Evolutionary conservation across 768 basidiomycete genomes (phyloP), one percentile per base, ranked within the genome.

Genomic region (Pleurotus djamor): DNA sequence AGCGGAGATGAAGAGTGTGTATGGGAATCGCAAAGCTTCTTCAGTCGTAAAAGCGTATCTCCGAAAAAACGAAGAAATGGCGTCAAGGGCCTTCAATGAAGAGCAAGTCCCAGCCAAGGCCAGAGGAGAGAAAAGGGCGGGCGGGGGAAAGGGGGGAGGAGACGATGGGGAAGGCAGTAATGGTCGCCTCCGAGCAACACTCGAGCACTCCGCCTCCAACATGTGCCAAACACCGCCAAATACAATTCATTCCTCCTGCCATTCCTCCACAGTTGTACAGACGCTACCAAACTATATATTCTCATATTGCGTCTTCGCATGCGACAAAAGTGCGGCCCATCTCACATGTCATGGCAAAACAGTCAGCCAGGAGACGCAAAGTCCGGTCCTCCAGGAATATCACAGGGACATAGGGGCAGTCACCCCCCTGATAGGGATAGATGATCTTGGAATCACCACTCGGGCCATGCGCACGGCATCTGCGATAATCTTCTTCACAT

Each of bases 201-300:
- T 28, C 21, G 21, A 28, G 21, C 21, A 28, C 3, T 28, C 38
- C n/a, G 54, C 54, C 49, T 56, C 37, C 52, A 56, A 56, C 54
- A 38, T 56, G 54, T n/a, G 28, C 5, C 54, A 56, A 56, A 56
- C 54, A 56, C n/a, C 28, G 14, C 13, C 14, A 56, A 56, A 56
- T 28, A 56, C n/a, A 14, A 7, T 21, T 44, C 54, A 56, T 56
- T 56, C n/a, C 17, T 41, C 17, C 54, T 56, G 54, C 54, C 54
- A 56, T 12, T 4, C 21, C 21, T 28, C 21, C 21, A 28, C 21
- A 28, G 21, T n/a, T n/a, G n/a, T n/a, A n/a, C n/a, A n/a, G n/a
- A n/a, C n/a, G n/a, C n/a, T n/a, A n/a, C n/a, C n/a, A n/a, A n/a
- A n/a, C n/a, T n/a, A n/a, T n/a, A n/a, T n/a, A n/a, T n/a, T n/a